Percentiles rank a stretch among this genome's conserved stretches.
Evolutionary conservation across 225 moss, liverwort and hornwort species (phyloP).

Genomic region (Lunularia cruciata): DNA sequence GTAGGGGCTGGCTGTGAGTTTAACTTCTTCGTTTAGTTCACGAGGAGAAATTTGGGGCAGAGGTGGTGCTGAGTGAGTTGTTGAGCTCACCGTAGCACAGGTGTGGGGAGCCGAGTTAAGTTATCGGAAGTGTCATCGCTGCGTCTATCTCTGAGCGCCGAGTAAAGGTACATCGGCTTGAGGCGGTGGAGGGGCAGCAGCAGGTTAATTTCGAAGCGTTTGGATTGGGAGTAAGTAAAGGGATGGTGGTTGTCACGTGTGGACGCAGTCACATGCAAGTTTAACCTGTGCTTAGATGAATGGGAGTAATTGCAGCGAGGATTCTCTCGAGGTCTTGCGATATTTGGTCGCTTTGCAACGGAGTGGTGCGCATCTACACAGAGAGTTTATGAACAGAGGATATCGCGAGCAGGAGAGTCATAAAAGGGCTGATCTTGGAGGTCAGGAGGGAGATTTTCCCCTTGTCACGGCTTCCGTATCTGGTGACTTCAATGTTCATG

Average conservation of each 20-base stretch:
- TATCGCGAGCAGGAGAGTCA: constrained; percentile 15
- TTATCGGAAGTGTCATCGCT: background rate
- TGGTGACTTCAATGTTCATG: background rate
- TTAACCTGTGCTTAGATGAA: background rate
- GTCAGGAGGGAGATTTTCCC: constrained; percentile 7
- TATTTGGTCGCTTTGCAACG: background rate
- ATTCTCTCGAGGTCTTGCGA: background rate
- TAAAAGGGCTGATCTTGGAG: constrained; percentile 15
- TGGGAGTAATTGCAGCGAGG: background rate
- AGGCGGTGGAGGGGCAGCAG: constrained; percentile 1
- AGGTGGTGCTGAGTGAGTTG: background rate
- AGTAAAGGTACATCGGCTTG: background rate
- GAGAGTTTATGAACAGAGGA: background rate
- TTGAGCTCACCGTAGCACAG: background rate
- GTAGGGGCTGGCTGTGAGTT: background rate
- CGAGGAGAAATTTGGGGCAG: background rate
- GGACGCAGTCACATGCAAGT: constrained; percentile 2
- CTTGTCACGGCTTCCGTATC: background rate
- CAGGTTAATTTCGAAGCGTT: constrained; percentile 6
- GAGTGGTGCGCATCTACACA: constrained; percentile 10
- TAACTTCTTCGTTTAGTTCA: background rate
- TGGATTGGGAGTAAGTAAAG: background rate
- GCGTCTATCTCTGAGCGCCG: background rate
- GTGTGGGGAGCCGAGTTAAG: background rate
- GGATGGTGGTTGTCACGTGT: background rate